Percentiles rank a stretch among this genome's conserved stretches.
Evolutionary conservation across 805 yeast species (phyloP).

Genomic region (Myxozyma sirexii): DNA sequence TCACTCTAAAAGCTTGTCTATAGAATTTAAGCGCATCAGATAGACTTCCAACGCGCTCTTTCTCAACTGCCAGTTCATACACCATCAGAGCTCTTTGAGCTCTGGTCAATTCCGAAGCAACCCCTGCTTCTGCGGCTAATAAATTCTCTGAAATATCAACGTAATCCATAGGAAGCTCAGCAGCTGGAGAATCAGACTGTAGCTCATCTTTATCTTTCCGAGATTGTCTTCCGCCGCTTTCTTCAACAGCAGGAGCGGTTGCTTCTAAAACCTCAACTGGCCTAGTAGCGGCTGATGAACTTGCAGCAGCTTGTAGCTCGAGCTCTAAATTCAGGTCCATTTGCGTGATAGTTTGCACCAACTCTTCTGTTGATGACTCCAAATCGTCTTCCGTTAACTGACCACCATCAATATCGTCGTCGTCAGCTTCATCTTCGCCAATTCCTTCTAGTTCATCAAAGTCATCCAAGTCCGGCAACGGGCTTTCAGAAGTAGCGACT

Average conservation of each 20-base stretch:
- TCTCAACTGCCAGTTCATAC: slow-evolving; percentile 70
- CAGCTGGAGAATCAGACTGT: background rate
- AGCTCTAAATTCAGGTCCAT: slow-evolving; percentile 25
- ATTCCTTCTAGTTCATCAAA: background rate
- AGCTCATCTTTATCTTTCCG: background rate
- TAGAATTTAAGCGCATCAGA: slow-evolving; percentile 79
- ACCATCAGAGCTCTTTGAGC: slow-evolving; percentile 54
- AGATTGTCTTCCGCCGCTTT: background rate
- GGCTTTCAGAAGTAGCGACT: background rate
- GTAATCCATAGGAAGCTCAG: slow-evolving; percentile 6
- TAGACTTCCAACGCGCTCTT: slow-evolving; percentile 73
- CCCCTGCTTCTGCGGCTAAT: slow-evolving; percentile 26
- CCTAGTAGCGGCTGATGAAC: background rate
- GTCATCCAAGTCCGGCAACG: background rate
- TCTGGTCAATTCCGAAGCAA: slow-evolving; percentile 9
- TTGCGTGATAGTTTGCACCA: slow-evolving; percentile 18
- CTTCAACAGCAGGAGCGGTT: background rate
- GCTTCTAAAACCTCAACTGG: background rate
- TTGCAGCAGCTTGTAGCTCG: slow-evolving; percentile 25
- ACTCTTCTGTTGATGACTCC: slow-evolving; percentile 24
- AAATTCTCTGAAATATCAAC: background rate
- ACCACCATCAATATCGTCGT: background rate
- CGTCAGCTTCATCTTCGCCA: background rate
- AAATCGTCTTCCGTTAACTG: background rate
- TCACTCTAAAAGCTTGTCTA: slow-evolving; percentile 65